Conservation (phyloP, 768 basidiomycete genomes). For the Hygrophoropsis aurantiaca region DNA sequence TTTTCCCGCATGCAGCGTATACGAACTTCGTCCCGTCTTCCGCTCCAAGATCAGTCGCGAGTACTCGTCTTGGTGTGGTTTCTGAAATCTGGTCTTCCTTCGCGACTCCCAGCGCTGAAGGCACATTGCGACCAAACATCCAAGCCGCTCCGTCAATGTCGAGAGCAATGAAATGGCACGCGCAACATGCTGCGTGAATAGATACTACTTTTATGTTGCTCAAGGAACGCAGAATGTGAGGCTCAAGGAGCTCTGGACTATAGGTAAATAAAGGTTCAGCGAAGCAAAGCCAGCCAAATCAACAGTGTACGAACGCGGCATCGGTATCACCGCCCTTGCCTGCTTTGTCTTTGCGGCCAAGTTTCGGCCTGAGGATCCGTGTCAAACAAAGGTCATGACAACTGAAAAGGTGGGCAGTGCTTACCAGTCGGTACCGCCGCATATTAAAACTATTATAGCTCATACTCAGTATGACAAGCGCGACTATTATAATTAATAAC, state of each 20-base stretch:
- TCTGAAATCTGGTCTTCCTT: conserved; percentile 64
- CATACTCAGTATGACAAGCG: neutral
- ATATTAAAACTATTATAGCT: conserved; percentile 62
- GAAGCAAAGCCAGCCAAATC: no score
- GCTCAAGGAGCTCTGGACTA: conserved; percentile 83
- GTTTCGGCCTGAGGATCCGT: conserved; percentile 55
- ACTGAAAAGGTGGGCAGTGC: conserved; percentile 25
- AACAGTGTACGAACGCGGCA: conserved; percentile 20
- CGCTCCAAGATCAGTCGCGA: conserved; percentile 62
- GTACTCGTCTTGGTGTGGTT: conserved; percentile 65
- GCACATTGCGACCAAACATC: conserved; percentile 86
- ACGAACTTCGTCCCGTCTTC: conserved; percentile 61
- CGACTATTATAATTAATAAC: conserved; percentile 4
- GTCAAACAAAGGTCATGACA: conserved; percentile 1
- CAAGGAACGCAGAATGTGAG: conserved; percentile 86
- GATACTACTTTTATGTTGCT: conserved; percentile 74
- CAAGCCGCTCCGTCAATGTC: conserved; percentile 80
- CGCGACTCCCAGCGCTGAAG: conserved; percentile 61
- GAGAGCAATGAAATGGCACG: conserved; percentile 75
- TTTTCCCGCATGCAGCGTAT: conserved; percentile 78
- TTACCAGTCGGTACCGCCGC: conserved; percentile 88
- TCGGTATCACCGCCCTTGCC: conserved; percentile 42
- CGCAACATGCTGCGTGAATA: conserved; percentile 72
- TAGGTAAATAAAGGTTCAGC: conserved; percentile 23
- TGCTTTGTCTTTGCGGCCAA: conserved; percentile 73